phyloP scores from a whole-genome alignment of 192 early-diverging fungal species.

The Coemansia sp. region DNA sequence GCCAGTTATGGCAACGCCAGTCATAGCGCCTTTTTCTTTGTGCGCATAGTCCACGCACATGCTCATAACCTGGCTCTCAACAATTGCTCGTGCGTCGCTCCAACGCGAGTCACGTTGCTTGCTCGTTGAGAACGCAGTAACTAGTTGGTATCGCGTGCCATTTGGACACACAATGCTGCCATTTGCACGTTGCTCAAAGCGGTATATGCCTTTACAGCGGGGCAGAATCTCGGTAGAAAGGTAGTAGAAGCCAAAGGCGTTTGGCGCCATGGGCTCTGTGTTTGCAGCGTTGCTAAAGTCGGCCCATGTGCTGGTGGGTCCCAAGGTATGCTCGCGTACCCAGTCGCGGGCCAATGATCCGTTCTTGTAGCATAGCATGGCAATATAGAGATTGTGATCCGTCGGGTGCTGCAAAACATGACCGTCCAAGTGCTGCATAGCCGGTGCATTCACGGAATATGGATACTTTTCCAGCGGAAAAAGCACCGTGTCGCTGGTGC shows the following conservation, averaged over 20 bases:
- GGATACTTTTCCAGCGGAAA: constrained; percentile 52
- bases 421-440: constrained; percentile 37
- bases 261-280: constrained; percentile 20
- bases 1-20: constrained; percentile 65
- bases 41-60: constrained; percentile 60
- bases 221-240: constrained; percentile 75
- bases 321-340: constrained; percentile 57
- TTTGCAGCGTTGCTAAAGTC: constrained; percentile 53
- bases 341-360: constrained; percentile 77
- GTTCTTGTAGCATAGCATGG: constrained; percentile 83
- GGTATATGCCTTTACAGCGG: constrained; percentile 62
- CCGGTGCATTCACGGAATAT: constrained; percentile 4
- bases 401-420: constrained; percentile 70
- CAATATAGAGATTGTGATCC: constrained; percentile 59
- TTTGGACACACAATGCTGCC: constrained; percentile 31
- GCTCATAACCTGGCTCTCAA: constrained; percentile 74
- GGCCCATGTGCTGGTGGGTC: constrained; percentile 58
- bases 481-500: constrained; percentile 79
- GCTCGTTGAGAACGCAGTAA: constrained; percentile 14
- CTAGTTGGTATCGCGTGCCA: constrained; percentile 24
- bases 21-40: constrained; percentile 12
- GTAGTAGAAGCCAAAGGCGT: constrained; percentile 69
- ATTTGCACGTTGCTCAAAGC: constrained; percentile 49
- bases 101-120: background rate
- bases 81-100: constrained; percentile 61